Percentiles rank a stretch among this genome's conserved stretches.
Evolutionary conservation across 305 asterid genomes (phyloP).

Genomic region (Nicotiana rustica): DNA sequence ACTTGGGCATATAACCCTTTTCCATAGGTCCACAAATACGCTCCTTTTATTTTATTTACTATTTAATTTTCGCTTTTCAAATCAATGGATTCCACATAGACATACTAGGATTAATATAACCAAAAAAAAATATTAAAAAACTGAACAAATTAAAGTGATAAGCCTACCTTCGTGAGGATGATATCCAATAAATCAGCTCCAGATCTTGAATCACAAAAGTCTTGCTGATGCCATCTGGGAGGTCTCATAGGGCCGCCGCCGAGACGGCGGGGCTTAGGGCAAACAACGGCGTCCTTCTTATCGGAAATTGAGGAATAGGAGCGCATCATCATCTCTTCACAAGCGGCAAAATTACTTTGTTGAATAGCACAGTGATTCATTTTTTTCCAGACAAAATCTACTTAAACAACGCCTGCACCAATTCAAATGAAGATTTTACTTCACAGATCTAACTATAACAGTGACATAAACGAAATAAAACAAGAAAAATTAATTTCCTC

Average conservation of each 20-base stretch:
- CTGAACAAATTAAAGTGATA: neutral
- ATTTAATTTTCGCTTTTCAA: neutral
- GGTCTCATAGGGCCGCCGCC: constrained; percentile 51
- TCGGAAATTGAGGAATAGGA: constrained; percentile 36
- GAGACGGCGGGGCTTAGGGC: constrained; percentile 82
- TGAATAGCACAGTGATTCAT: constrained; percentile 75
- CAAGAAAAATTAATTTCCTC: neutral
- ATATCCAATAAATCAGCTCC: constrained; percentile 85
- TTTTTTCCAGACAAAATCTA: constrained; percentile 37
- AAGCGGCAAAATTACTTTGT: constrained; percentile 56
- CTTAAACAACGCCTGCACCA: constrained; percentile 22
- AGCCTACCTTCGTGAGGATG: constrained; percentile 74
- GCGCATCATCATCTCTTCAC: constrained; percentile 65
- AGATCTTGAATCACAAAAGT: constrained; percentile 78
- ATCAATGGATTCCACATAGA: neutral
- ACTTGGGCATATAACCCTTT: neutral
- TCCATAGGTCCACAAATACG: constrained; percentile 28
- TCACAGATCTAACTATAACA: neutral
- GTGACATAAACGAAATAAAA: neutral
- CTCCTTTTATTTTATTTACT: neutral
- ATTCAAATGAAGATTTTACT: neutral
- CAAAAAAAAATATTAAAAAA: neutral
- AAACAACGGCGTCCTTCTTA: constrained; percentile 66
- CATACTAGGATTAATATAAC: neutral
- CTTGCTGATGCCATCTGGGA: constrained; percentile 85